Conservation (phyloP, 805 yeast genomes). For the Kluyveromyces lactis region DNA sequence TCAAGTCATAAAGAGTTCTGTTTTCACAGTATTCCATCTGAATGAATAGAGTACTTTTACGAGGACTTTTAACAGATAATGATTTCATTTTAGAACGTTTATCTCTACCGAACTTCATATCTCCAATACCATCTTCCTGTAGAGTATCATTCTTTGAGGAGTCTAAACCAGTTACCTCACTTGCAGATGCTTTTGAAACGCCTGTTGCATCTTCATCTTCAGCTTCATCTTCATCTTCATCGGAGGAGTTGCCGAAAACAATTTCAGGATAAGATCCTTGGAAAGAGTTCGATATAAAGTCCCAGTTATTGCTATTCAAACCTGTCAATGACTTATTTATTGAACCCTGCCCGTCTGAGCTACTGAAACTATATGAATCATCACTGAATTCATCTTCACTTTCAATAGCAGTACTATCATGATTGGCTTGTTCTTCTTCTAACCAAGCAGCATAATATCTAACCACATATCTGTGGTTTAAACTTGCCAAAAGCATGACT, state of each 20-base stretch:
- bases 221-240: slow-evolving; percentile 14
- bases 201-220: neutral
- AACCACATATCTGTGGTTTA: slow-evolving; percentile 93
- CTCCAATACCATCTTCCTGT: neutral
- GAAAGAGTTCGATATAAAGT: slow-evolving; percentile 60
- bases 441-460: slow-evolving; percentile 97
- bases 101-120: slow-evolving; percentile 1
- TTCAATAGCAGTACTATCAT: slow-evolving; percentile 31
- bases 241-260: slow-evolving; percentile 39
- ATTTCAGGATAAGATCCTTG: slow-evolving; percentile 42
- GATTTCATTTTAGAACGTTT: neutral
- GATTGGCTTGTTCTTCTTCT: slow-evolving; percentile 49
- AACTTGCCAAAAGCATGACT: slow-evolving; percentile 82
- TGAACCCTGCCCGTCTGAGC: slow-evolving; percentile 7
- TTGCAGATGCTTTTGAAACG: slow-evolving; percentile 9
- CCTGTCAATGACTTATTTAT: slow-evolving; percentile 18
- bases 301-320: slow-evolving; percentile 36
- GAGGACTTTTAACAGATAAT: slow-evolving; percentile 17
- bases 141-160: neutral
- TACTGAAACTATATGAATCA: slow-evolving; percentile 8
- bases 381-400: slow-evolving; percentile 25
- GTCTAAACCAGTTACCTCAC: slow-evolving; percentile 5
- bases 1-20: slow-evolving; percentile 77
- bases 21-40: slow-evolving; percentile 99
- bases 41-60: slow-evolving; percentile 70